Conservation (phyloP, 2,329 filamentous ascomycete species). For the Trichoderma sp. region DNA sequence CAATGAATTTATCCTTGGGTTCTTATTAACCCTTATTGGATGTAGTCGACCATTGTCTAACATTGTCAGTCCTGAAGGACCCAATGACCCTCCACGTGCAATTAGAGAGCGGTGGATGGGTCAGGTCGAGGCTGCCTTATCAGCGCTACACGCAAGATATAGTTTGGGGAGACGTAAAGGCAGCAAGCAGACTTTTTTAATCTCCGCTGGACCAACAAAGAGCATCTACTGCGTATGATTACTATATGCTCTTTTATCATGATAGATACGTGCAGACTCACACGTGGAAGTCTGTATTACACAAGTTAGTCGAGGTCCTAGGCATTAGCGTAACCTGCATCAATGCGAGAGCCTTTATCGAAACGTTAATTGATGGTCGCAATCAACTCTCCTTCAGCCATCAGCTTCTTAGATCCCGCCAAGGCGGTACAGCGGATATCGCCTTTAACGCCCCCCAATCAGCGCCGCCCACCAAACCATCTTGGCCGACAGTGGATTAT, state of each 20-base stretch:
- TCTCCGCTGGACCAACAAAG: too few species aligned
- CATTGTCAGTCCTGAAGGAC: background rate
- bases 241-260: too few species aligned
- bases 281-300: too few species aligned
- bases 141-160: background rate
- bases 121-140: background rate
- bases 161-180: background rate
- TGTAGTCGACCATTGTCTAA: background rate
- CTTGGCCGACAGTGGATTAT: constrained; percentile 9
- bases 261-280: too few species aligned
- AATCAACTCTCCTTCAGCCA: background rate
- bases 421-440: background rate
- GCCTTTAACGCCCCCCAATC: background rate
- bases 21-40: background rate
- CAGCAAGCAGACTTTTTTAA: too few species aligned
- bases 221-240: too few species aligned
- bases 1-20: background rate
- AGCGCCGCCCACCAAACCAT: background rate
- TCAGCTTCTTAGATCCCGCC: background rate
- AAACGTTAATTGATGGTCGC: background rate
- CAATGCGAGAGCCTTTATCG: background rate
- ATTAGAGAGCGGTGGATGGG: background rate
- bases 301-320: too few species aligned
- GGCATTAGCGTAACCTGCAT: background rate
- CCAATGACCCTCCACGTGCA: background rate